Evolutionary conservation across 306 rosid species (phyloP).

Genomic region (Vigna hirtella): DNA sequence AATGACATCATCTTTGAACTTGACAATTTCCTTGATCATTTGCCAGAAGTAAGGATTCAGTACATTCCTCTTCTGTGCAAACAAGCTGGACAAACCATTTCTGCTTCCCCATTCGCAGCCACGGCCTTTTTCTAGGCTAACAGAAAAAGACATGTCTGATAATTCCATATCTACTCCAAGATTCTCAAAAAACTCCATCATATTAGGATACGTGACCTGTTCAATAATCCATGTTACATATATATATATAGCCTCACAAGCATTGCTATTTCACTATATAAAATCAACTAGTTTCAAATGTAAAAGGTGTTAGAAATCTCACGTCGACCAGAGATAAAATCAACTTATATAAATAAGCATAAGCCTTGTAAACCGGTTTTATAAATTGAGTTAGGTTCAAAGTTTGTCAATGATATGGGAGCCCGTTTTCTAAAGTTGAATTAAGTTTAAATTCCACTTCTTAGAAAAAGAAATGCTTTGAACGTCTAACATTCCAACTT

Average conservation of each 20-base stretch:
- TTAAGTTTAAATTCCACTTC: too few relatives aligned
- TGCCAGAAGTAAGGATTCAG: slow-evolving; percentile 78
- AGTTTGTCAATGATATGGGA: too few relatives aligned
- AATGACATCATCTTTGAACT: slow-evolving; percentile 74
- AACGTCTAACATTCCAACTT: background rate
- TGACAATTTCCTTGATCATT: slow-evolving; percentile 79
- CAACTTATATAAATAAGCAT: too few relatives aligned
- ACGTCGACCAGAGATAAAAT: too few relatives aligned
- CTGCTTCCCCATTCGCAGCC: slow-evolving; percentile 95
- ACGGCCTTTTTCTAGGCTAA: slow-evolving; percentile 72
- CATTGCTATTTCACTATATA: slow-evolving; percentile 21
- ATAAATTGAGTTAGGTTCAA: too few relatives aligned
- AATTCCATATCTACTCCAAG: slow-evolving; percentile 84
- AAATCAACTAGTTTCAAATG: slow-evolving; percentile 2
- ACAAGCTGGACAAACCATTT: slow-evolving; percentile 75
- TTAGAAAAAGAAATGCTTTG: background rate
- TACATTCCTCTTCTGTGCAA: slow-evolving; percentile 77
- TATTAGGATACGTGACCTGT: slow-evolving; percentile 94
- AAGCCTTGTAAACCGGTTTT: too few relatives aligned
- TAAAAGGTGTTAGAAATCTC: background rate
- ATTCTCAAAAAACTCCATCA: slow-evolving; percentile 88
- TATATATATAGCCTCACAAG: slow-evolving; percentile 2
- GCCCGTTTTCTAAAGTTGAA: too few relatives aligned
- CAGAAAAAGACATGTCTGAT: slow-evolving; percentile 89
- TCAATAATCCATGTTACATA: slow-evolving; percentile 41